These are phyloP conservation scores for Exophiala aquamarina DNA, from an alignment of 2,329 filamentous ascomycete genomes.

Conservation along the genomic window DNA sequence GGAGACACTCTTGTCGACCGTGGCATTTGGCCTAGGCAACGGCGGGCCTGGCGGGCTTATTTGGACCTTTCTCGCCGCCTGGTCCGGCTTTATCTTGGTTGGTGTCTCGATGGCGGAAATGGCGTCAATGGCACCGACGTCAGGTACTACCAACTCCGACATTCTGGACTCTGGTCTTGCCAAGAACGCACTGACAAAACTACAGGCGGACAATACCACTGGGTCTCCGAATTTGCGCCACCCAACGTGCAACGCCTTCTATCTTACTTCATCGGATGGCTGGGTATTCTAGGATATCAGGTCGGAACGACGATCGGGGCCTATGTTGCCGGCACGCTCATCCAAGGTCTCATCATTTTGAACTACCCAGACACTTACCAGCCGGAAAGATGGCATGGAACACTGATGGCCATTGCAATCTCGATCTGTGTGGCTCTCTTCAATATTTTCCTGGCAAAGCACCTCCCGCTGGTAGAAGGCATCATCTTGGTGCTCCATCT, in stretches of 20 bases:
- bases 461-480: slow-evolving; percentile 34
- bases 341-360: slow-evolving; percentile 45
- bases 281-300: slow-evolving; percentile 43
- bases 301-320: slow-evolving; percentile 43
- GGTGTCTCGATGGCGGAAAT: slow-evolving; percentile 50
- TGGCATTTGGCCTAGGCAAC: slow-evolving; percentile 35
- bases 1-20: slow-evolving; percentile 2
- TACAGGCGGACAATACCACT: slow-evolving; percentile 45
- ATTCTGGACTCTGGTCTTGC: not conserved
- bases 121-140: slow-evolving; percentile 42
- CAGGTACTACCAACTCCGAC: not conserved
- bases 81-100: slow-evolving; percentile 43
- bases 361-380: slow-evolving; percentile 38
- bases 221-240: slow-evolving; percentile 44
- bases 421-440: slow-evolving; percentile 30
- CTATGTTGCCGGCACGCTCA: slow-evolving; percentile 47
- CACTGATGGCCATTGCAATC: slow-evolving; percentile 30
- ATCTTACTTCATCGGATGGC: slow-evolving; percentile 40
- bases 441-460: slow-evolving; percentile 31
- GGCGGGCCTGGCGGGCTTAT: slow-evolving; percentile 55
- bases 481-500: slow-evolving; percentile 35
- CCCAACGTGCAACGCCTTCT: slow-evolving; percentile 29
- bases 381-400: slow-evolving; percentile 33
- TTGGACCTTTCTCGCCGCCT: slow-evolving; percentile 51
- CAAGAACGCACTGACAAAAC: not conserved